Conservation (phyloP, 108 stramenopile genomes). For the Nannochloropsis oceanica region DNA sequence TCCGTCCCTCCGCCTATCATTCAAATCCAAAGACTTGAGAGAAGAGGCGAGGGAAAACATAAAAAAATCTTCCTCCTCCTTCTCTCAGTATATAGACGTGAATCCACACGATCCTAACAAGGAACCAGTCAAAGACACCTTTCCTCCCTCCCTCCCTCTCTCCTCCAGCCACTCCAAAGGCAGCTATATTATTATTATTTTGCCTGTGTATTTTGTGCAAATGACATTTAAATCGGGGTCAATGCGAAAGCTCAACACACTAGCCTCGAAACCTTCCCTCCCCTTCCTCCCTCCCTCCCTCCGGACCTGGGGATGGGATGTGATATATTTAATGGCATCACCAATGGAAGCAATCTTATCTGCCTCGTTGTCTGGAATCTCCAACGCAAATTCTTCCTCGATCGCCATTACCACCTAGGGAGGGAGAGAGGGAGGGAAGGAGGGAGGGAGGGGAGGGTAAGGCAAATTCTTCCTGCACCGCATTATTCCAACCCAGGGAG, state of each 20-base stretch:
- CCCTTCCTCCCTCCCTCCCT: neutral
- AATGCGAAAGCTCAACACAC: neutral
- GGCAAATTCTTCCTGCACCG: no score
- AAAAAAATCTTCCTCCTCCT: no score
- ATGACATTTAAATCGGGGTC: neutral
- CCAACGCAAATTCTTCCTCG: conserved; percentile 99
- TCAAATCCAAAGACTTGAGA: neutral
- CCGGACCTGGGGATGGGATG: conserved; percentile 27
- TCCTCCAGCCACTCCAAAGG: neutral
- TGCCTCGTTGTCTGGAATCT: conserved; percentile 98
- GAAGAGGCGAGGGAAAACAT: no score
- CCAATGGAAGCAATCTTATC: conserved; percentile 82
- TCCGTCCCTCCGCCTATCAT: neutral
- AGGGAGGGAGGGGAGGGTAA: neutral
- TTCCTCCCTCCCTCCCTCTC: neutral
- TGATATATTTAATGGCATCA: conserved; percentile 89
- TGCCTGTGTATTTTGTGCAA: no score
- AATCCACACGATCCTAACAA: no score
- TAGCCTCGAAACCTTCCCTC: neutral
- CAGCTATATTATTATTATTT: no score
- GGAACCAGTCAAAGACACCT: no score
- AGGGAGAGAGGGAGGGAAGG: neutral
- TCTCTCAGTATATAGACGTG: no score
- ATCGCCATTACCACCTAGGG: conserved; percentile 94
- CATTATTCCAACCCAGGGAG: no score